A percentile compares a stretch with the other conserved stretches of the same genome.
Conservation (phyloP, 345 rosid species). For the Heritiera fomes region DNA sequence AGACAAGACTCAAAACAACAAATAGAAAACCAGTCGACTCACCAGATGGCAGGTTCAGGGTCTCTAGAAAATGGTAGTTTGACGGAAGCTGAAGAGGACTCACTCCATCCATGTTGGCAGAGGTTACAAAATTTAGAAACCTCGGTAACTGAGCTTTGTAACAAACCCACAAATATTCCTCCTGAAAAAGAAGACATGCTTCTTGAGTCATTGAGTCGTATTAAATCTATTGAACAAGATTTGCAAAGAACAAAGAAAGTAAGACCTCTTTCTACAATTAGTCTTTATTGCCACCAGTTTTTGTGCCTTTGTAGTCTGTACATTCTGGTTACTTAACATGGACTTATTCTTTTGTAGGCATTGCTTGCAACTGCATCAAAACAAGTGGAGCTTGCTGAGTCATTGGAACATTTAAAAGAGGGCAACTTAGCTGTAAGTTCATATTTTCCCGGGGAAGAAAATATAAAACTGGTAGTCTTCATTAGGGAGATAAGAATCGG, state of each 20-base stretch:
- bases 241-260: slow-evolving; percentile 88
- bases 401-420: slow-evolving; percentile 68
- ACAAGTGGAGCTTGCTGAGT: slow-evolving; percentile 88
- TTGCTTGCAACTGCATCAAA: slow-evolving; percentile 84
- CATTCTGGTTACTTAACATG: slow-evolving; percentile 1
- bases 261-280: slow-evolving; percentile 13
- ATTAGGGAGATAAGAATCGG: not conserved
- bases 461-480: not conserved
- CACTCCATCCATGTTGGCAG: slow-evolving; percentile 73
- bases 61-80: slow-evolving; percentile 35
- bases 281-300: not conserved
- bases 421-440: slow-evolving; percentile 53
- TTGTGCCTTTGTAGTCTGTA: not conserved
- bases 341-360: slow-evolving; percentile 48
- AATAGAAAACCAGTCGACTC: slow-evolving; percentile 41
- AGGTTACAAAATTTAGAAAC: slow-evolving; percentile 79
- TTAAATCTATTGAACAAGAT: slow-evolving; percentile 80
- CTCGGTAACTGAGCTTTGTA: slow-evolving; percentile 63
- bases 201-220: slow-evolving; percentile 75
- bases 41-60: slow-evolving; percentile 34
- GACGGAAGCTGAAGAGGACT: slow-evolving; percentile 45
- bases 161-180: slow-evolving; percentile 70
- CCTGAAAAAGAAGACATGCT: slow-evolving; percentile 89
- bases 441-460: not conserved
- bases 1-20: slow-evolving; percentile 31